Conservation (phyloP, 2,329 filamentous ascomycete genomes). For the Calonectria pteridis region DNA sequence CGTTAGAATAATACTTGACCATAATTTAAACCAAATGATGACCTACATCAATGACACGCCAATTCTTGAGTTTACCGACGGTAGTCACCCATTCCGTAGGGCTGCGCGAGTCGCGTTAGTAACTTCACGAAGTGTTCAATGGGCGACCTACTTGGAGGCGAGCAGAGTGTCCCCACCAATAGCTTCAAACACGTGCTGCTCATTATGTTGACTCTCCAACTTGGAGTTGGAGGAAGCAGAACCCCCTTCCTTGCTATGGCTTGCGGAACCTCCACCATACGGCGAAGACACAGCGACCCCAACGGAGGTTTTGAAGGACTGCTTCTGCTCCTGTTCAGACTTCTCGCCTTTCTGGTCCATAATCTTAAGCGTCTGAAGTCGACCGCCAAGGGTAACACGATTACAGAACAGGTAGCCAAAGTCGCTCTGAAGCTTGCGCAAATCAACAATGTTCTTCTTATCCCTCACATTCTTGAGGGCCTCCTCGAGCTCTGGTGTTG, state of each 20-base stretch:
- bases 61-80: background rate
- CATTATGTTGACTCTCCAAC: background rate
- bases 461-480: background rate
- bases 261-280: background rate
- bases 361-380: background rate
- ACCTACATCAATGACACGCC: background rate
- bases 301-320: background rate
- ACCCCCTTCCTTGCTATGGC: background rate
- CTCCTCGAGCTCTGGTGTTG: background rate
- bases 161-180: background rate
- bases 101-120: background rate
- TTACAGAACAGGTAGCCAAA: background rate
- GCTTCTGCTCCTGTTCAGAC: background rate
- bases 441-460: background rate
- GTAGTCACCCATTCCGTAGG: background rate
- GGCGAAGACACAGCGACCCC: background rate
- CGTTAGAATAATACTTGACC: background rate
- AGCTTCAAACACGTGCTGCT: background rate
- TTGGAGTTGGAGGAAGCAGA: background rate
- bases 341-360: background rate
- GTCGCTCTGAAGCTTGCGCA: background rate
- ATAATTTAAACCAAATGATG: fast-evolving
- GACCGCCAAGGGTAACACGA: background rate
- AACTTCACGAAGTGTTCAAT: background rate
- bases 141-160: background rate